These are phyloP conservation scores for Coemansia sp. DNA, from an alignment of 192 early-diverging fungal species.

Conservation along the genomic window DNA sequence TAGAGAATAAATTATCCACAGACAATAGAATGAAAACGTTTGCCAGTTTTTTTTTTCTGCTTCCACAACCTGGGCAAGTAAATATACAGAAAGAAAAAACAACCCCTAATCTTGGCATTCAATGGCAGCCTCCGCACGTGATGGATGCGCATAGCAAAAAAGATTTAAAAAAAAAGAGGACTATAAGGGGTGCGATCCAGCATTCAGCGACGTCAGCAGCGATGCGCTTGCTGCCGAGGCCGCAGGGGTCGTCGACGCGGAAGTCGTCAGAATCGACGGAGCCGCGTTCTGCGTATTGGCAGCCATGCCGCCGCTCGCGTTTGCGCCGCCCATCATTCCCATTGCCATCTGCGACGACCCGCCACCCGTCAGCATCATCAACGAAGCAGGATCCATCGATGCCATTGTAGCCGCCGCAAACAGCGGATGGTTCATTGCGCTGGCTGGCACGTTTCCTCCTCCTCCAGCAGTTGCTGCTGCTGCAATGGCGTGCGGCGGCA, in stretches of 20 bases:
- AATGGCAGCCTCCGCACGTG: background rate
- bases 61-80: too few species aligned
- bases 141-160: background rate
- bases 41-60: background rate
- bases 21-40: background rate
- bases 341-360: conserved; percentile 13
- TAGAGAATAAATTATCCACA: background rate
- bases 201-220: conserved; percentile 26
- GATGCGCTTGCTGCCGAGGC: conserved; percentile 7
- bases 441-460: background rate
- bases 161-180: background rate
- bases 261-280: background rate
- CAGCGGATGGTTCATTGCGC: conserved; percentile 5
- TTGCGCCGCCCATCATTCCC: background rate
- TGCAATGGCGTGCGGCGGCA: conserved; percentile 17
- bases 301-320: background rate
- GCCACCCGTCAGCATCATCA: conserved; percentile 20
- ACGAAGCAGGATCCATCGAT: conserved; percentile 13
- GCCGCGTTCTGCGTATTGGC: background rate
- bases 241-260: background rate
- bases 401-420: conserved; percentile 2
- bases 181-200: conserved; percentile 35
- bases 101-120: too few species aligned
- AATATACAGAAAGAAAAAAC: too few species aligned
- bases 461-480: conserved; percentile 9